Conservation (phyloP, 202 grass and related monocot genomes). For the Zoysia matrella region DNA sequence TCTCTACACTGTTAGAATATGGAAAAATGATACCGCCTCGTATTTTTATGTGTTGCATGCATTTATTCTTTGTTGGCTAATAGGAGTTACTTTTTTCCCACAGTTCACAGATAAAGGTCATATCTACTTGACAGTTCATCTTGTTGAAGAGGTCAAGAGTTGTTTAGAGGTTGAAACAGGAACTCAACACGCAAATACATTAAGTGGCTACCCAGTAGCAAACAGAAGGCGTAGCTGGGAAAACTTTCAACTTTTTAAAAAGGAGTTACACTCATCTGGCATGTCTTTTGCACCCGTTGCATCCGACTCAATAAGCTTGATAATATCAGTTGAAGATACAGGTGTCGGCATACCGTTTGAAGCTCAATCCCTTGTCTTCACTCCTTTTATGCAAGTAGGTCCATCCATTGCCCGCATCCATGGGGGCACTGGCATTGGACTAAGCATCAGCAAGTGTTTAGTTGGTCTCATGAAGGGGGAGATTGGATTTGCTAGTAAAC, state of each 20-base stretch:
- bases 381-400: slow-evolving; percentile 93
- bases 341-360: slow-evolving; percentile 45
- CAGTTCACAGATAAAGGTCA: neutral
- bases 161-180: slow-evolving; percentile 60
- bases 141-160: slow-evolving; percentile 65
- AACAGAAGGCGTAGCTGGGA: too few relatives aligned
- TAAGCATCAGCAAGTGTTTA: slow-evolving; percentile 97
- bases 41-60: slow-evolving; percentile 9
- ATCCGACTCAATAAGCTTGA: slow-evolving; percentile 2
- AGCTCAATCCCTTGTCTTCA: slow-evolving; percentile 88
- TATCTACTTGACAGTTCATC: slow-evolving; percentile 96
- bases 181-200: slow-evolving; percentile 51
- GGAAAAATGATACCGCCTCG: neutral
- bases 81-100: neutral
- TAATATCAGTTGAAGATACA: too few relatives aligned
- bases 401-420: slow-evolving; percentile 93
- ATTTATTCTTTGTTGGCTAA: slow-evolving; percentile 38
- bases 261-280: slow-evolving; percentile 58
- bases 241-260: slow-evolving; percentile 60
- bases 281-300: slow-evolving; percentile 45
- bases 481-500: slow-evolving; percentile 83
- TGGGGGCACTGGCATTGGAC: slow-evolving; percentile 93
- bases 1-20: slow-evolving; percentile 38
- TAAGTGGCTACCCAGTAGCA: slow-evolving; percentile 49
- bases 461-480: slow-evolving; percentile 98